A percentile compares a stretch with the other conserved stretches of the same genome.
phyloP scores from a whole-genome alignment of 139 green algal genomes.

The Zygnema circumcarinatum region DNA sequence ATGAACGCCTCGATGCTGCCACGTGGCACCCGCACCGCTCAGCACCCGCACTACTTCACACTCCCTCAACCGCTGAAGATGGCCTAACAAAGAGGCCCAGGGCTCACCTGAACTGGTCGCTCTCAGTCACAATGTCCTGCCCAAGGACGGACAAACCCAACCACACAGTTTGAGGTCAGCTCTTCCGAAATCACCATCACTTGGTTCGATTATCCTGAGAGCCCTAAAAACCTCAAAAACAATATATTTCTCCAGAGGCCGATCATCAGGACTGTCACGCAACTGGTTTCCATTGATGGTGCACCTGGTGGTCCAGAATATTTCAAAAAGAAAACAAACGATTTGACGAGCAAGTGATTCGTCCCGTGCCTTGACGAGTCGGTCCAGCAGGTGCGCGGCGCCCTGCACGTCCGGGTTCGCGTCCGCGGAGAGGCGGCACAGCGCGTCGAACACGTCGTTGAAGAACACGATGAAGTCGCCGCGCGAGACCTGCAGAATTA shows the following conservation, averaged over 20 bases:
- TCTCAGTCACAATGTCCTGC: constrained; percentile 53
- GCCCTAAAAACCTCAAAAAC: neutral
- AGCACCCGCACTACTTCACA: constrained; percentile 74
- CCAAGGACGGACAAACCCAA: constrained; percentile 12
- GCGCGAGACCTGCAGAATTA: constrained; percentile 58
- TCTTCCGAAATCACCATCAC: too few relatives aligned
- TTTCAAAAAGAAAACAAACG: neutral
- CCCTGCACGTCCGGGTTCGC: constrained; percentile 86
- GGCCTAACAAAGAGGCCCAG: neutral
- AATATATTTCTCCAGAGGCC: neutral
- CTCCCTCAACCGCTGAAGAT: too few relatives aligned
- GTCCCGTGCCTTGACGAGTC: constrained; percentile 91
- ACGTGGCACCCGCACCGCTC: constrained; percentile 31
- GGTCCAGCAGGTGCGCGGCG: constrained; percentile 90
- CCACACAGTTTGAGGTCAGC: too few relatives aligned
- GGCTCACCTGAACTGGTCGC: constrained; percentile 42
- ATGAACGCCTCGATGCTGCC: constrained; percentile 81
- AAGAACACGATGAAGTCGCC: constrained; percentile 86
- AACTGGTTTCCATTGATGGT: neutral
- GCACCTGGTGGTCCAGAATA: neutral
- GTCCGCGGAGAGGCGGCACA: constrained; percentile 87
- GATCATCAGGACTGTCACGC: neutral
- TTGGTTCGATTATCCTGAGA: too few relatives aligned
- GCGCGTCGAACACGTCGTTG: constrained; percentile 88
- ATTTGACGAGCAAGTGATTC: too few relatives aligned